Evolutionary conservation across 495 filamentous ascomycete genomes (phyloP).

Genomic region (Oleoguttula mirabilis): DNA sequence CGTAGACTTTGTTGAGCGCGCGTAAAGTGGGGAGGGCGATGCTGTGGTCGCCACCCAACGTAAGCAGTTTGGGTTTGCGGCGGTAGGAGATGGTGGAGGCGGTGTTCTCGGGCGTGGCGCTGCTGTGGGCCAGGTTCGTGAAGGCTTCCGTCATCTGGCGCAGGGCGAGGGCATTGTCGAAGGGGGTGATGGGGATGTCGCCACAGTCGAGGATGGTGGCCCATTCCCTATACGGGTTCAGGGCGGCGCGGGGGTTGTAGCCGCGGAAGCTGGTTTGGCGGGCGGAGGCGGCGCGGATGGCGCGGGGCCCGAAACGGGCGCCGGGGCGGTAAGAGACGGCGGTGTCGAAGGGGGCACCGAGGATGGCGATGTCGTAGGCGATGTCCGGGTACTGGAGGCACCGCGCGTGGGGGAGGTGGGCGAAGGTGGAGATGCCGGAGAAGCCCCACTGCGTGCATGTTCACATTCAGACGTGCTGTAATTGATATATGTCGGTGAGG

Average conservation of each 20-base stretch:
- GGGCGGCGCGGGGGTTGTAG: slow-evolving; percentile 63
- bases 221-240: slow-evolving; percentile 69
- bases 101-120: slow-evolving; percentile 26
- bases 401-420: slow-evolving; percentile 60
- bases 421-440: slow-evolving; percentile 68
- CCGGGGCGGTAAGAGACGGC: slow-evolving; percentile 69
- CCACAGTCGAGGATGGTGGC: slow-evolving; percentile 68
- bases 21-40: slow-evolving; percentile 65
- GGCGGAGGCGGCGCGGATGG: slow-evolving; percentile 66
- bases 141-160: slow-evolving; percentile 69
- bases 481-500: neutral
- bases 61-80: slow-evolving; percentile 55
- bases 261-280: slow-evolving; percentile 59
- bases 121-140: slow-evolving; percentile 46
- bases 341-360: slow-evolving; percentile 78
- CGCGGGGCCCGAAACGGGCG: slow-evolving; percentile 69
- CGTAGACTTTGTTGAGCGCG: slow-evolving; percentile 57
- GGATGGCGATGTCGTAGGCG: slow-evolving; percentile 64
- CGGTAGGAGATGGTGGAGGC: slow-evolving; percentile 33
- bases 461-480: neutral
- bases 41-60: slow-evolving; percentile 71
- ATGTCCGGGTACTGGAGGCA: slow-evolving; percentile 57
- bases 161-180: slow-evolving; percentile 65
- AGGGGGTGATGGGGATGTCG: slow-evolving; percentile 68
- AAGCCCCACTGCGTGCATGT: slow-evolving; percentile 38